Evolutionary conservation across 1,284 basidiomycete genomes (phyloP).

Genomic region (Exobasidium cylindrosporum): DNA sequence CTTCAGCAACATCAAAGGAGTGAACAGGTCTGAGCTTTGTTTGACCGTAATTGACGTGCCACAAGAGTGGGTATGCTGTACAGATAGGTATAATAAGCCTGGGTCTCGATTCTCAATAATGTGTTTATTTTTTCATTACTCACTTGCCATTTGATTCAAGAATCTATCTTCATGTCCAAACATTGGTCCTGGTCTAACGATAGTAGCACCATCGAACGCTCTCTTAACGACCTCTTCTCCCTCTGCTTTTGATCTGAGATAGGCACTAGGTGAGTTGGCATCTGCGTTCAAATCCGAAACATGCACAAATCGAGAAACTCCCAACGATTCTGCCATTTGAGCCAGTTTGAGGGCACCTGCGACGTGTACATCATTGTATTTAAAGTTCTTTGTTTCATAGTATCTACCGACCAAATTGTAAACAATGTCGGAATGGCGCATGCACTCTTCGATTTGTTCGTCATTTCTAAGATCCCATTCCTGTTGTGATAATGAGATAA

Average conservation of each 20-base stretch:
- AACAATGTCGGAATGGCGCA: slow-evolving; percentile 95
- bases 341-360: slow-evolving; percentile 70
- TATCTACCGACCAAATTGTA: slow-evolving; percentile 87
- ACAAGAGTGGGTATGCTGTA: slow-evolving; percentile 85
- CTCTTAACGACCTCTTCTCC: slow-evolving; percentile 84
- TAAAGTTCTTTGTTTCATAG: slow-evolving; percentile 89
- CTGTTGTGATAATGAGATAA: slow-evolving; percentile 57
- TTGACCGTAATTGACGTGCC: slow-evolving; percentile 83
- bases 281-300: slow-evolving; percentile 93
- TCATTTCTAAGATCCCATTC: slow-evolving; percentile 91
- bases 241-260: slow-evolving; percentile 84
- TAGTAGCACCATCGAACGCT: slow-evolving; percentile 82
- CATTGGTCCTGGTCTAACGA: slow-evolving; percentile 80
- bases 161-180: slow-evolving; percentile 94
- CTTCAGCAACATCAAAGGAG: slow-evolving; percentile 90
- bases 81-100: neutral
- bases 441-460: slow-evolving; percentile 85
- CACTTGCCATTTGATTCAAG: slow-evolving; percentile 85
- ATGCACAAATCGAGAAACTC: slow-evolving; percentile 84
- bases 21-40: slow-evolving; percentile 88
- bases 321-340: slow-evolving; percentile 70
- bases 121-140: slow-evolving; percentile 47
- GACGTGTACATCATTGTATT: slow-evolving; percentile 73
- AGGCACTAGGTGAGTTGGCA: slow-evolving; percentile 71
- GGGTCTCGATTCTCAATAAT: no score